Evolutionary conservation across 257 asterid genomes (phyloP), one percentile per base, ranked within the genome.

Genomic region (Salvia hispanica): DNA sequence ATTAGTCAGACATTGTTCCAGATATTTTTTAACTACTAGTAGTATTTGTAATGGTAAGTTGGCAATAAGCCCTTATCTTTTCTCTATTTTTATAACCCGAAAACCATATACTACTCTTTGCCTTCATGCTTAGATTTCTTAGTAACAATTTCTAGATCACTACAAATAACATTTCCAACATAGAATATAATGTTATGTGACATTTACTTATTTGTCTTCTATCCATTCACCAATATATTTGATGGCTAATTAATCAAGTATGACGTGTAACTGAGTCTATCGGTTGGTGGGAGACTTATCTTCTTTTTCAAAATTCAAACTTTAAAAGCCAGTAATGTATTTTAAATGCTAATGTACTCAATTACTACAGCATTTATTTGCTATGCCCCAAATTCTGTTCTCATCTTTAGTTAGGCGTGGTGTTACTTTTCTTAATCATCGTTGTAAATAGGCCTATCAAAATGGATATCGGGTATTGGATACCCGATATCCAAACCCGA

Each of bases 201-300:
- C 40, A 54, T 25, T 53, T 54, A 28, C 60, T 28, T 8, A 11
- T 18, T 21, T 4, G 13, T 28, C 14, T 34, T 57, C 25, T 5
- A 57, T 57, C n/a, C 12, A 5, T 28, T 55, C 14, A 11, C 40
- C 39, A n/a, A 25, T 21, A 53, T 9, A 13, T 28, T 28, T 31
- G 61, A 55, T 2, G 43, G 43, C 33, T 31, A 18, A 18, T 16
- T 34, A 34, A 58, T 58, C 46, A 36, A n/a, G 59, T 31, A 68
- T 57, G 73, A 69, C 67, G 42, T 69, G 59, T 34, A 15, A 4
- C 16, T 57, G 57, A 14, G 59, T 12, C 13, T 58, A 69, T 47
- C 52, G 63, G 67, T 37, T 31, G 52, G 62, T 70, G 58, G 39
- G 53, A 60, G 42, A 53, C 28, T 67, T 66, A 74, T 56, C 44